These are phyloP conservation scores for Pachysolen tannophilus DNA, from an alignment of 805 yeast species.

Conservation along the genomic window DNA sequence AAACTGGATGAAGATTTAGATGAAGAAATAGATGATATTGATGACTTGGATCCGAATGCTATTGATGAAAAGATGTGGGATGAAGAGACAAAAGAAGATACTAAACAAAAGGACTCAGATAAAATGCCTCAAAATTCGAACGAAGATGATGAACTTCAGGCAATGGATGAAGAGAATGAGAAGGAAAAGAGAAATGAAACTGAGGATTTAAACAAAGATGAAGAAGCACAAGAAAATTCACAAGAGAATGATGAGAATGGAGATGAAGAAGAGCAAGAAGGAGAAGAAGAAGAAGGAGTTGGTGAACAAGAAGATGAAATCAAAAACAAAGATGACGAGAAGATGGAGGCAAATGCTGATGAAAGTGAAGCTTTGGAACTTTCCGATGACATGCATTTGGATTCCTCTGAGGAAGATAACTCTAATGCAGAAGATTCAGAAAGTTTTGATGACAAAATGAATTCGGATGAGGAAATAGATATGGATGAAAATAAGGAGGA, in stretches of 20 bases:
- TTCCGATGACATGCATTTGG: slow-evolving; percentile 88
- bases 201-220: slow-evolving; percentile 25
- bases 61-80: slow-evolving; percentile 98
- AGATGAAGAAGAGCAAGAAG: slow-evolving; percentile 45
- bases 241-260: slow-evolving; percentile 35
- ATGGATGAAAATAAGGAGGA: slow-evolving; percentile 23
- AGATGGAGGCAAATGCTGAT: slow-evolving; percentile 66
- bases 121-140: slow-evolving; percentile 48
- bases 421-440: slow-evolving; percentile 39
- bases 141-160: slow-evolving; percentile 44
- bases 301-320: slow-evolving; percentile 81
- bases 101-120: slow-evolving; percentile 79
- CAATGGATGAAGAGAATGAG: slow-evolving; percentile 35
- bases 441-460: slow-evolving; percentile 24
- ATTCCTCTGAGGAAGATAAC: slow-evolving; percentile 61
- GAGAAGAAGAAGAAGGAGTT: slow-evolving; percentile 59
- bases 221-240: slow-evolving; percentile 28
- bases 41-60: slow-evolving; percentile 88
- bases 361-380: slow-evolving; percentile 82
- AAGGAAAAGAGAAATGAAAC: slow-evolving; percentile 28
- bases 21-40: slow-evolving; percentile 83
- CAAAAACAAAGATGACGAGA: slow-evolving; percentile 57
- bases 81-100: slow-evolving; percentile 71
- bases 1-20: slow-evolving; percentile 70
- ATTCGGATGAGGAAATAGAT: slow-evolving; percentile 24